Conservation (phyloP, 108 stramenopile species). For the Chaetoceros muelleri region DNA sequence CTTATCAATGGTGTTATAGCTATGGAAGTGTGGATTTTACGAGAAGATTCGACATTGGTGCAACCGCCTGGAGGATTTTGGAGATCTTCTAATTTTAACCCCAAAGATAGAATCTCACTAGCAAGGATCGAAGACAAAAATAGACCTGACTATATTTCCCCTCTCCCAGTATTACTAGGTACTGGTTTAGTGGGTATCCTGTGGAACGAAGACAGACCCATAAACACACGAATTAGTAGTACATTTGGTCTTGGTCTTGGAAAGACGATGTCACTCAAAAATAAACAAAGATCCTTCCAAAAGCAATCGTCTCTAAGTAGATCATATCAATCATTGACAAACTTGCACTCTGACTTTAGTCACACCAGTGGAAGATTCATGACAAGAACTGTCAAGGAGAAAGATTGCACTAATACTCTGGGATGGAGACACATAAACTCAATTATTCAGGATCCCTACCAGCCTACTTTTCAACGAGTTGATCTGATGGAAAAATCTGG, state of each 20-base stretch:
- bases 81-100: neutral
- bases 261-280: neutral
- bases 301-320: neutral
- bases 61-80: neutral
- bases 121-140: neutral
- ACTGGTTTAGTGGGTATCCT: neutral
- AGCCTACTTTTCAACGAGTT: neutral
- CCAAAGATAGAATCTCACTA: neutral
- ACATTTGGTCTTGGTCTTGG: too few species aligned
- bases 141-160: neutral
- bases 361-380: neutral
- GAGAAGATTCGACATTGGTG: neutral
- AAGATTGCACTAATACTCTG: neutral
- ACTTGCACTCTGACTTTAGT: neutral
- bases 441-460: neutral
- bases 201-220: too few species aligned
- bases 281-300: neutral
- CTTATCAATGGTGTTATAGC: neutral
- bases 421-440: neutral
- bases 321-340: neutral
- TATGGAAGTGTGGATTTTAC: neutral
- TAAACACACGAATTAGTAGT: too few species aligned
- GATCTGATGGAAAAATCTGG: neutral
- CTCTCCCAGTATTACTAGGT: neutral
- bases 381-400: neutral